Base-by-base conservation (phyloP, 2,329 filamentous ascomycete genomes). In the Lachnellula occidentalis region DNA sequence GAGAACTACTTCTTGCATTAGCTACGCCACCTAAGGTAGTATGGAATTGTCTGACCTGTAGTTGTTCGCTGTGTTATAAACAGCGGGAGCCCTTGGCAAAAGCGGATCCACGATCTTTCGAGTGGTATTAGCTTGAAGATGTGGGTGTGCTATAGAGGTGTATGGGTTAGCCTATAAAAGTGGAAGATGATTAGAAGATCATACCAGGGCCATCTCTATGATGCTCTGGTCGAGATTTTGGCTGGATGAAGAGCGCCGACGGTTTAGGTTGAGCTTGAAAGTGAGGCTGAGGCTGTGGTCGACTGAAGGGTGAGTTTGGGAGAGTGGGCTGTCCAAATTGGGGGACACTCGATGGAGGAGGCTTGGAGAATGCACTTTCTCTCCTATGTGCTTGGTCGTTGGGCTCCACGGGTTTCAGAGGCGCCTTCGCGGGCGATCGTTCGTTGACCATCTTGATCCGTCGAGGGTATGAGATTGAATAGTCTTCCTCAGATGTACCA, bases 371-470 rank as follows among this genome's bases (percentile, higher is more conserved):
- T 9, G 51, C 22, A 34, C 37, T 41, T 21, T 61, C 53, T 39
- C 46, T 47, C 34, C 41, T 57, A 53, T 51, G 36, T 14, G 51
- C 42, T 42, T 66, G 58, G 17, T 64, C 64, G 39, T 67, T 66
- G 17, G 55, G 45, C 5, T 50, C 57, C 27, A 58, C 57, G 36
- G 65, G 55, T 11, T 56, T 55, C 9, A 65, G 51, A 34, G 62
- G 58, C 4, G 55, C 64, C 58, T 68, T 69, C 22, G 64, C 65
- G 55, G 67, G 66, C 43, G 62, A 65, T 61, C 63, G 55, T 58
- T 70, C 67, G 47, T 67, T 69, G 45, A 69, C 67, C 67, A 70
- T 70, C 36, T 56, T 64, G 55, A 43, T 54, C 14, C 45, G 17
- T 14, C n/a, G 19, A 19, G 41, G 21, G 17, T 11, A 5, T 14